Conservation (phyloP, 257 asterid genomes). For the Cinchona pubescens region DNA sequence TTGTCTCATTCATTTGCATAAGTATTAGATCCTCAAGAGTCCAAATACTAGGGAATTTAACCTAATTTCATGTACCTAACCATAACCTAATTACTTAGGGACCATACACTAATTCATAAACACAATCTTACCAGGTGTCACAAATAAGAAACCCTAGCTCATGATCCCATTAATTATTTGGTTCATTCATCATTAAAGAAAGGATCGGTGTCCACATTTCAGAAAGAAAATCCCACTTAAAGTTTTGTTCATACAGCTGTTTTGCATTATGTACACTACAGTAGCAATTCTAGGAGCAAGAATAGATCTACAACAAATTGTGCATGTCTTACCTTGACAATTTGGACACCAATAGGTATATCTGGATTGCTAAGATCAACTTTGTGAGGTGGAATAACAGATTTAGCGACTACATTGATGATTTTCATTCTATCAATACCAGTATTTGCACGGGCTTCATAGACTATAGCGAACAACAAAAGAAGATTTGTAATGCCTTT, state of each 20-base stretch:
- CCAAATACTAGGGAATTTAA: too few relatives aligned
- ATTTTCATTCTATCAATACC: conserved; percentile 76
- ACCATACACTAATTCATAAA: too few relatives aligned
- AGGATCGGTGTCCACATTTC: background rate
- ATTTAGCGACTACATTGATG: conserved; percentile 77
- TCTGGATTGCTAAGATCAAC: conserved; percentile 90
- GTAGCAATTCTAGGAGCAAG: background rate
- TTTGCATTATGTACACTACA: background rate
- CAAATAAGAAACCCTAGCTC: too few relatives aligned
- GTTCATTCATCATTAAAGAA: background rate
- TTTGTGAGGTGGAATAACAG: conserved; percentile 69
- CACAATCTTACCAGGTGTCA: too few relatives aligned
- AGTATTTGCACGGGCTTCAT: conserved; percentile 94
- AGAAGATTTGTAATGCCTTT: conserved; percentile 8
- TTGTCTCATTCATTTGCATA: too few relatives aligned
- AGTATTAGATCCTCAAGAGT: too few relatives aligned
- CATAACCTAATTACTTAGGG: too few relatives aligned
- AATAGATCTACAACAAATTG: background rate
- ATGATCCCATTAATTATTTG: background rate
- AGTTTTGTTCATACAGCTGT: background rate
- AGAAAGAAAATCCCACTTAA: background rate
- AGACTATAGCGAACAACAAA: conserved; percentile 75
- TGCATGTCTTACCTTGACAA: conserved; percentile 62
- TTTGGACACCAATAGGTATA: conserved; percentile 68
- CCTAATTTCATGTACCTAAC: too few relatives aligned